Percentiles rank a stretch among this genome's conserved stretches.
Evolutionary conservation across 1,284 basidiomycete species (phyloP).

Genomic region (Ceratobasidium sp.): DNA sequence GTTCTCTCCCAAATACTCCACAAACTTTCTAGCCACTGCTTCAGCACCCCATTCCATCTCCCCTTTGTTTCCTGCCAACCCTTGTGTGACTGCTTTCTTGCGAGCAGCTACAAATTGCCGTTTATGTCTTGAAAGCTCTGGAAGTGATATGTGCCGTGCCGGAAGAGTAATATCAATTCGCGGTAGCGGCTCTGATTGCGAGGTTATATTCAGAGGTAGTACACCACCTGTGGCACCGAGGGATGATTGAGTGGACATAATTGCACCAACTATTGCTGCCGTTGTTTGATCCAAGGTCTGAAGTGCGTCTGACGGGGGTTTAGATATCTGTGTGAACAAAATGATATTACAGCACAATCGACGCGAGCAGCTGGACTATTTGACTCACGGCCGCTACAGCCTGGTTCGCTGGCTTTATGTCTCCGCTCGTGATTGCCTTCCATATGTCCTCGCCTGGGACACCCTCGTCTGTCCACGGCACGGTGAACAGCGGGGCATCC

Average conservation of each 20-base stretch:
- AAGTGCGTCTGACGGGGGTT: conserved; percentile 82
- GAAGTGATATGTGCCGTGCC: conserved; percentile 72
- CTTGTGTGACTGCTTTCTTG: conserved; percentile 85
- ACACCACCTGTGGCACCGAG: conserved; percentile 59
- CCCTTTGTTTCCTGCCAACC: conserved; percentile 76
- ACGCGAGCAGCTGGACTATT: no score
- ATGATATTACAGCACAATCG: conserved; percentile 15
- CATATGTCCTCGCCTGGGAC: conserved; percentile 80
- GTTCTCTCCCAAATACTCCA: conserved; percentile 78
- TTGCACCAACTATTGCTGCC: conserved; percentile 67
- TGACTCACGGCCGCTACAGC: conserved; percentile 78
- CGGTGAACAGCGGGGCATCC: conserved; percentile 93
- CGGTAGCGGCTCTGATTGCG: conserved; percentile 45
- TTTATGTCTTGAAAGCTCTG: conserved; percentile 85
- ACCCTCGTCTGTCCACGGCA: conserved; percentile 75
- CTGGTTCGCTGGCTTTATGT: conserved; percentile 85
- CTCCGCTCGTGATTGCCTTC: conserved; percentile 79
- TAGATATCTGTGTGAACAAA: conserved; percentile 60
- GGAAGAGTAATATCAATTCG: conserved; percentile 63
- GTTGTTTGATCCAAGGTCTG: conserved; percentile 79
- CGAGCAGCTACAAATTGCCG: conserved; percentile 87
- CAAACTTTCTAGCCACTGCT: conserved; percentile 77
- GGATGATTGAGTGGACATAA: conserved; percentile 67
- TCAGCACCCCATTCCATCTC: conserved; percentile 77
- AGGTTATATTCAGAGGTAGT: conserved; percentile 57